Conservation (phyloP, 163 green algal genomes). For the Scenedesmus sp. region DNA sequence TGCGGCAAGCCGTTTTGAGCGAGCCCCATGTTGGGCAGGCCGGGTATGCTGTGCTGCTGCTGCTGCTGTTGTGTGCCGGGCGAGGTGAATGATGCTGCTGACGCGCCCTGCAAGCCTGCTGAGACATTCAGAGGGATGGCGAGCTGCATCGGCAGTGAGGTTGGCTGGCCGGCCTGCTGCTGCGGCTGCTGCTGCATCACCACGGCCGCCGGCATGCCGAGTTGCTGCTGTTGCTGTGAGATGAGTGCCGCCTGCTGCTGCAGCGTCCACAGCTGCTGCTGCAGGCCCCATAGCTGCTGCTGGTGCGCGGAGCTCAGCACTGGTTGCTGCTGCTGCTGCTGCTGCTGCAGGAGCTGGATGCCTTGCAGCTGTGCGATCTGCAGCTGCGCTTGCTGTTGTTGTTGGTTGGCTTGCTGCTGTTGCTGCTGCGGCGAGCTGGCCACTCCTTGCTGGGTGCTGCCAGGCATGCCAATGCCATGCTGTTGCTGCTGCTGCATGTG, state of each 20-base stretch:
- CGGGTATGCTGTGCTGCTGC: neutral
- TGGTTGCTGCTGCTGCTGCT: conserved; percentile 1
- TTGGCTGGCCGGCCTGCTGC: neutral
- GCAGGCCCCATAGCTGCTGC: conserved; percentile 2
- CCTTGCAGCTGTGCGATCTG: neutral
- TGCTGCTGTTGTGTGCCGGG: neutral
- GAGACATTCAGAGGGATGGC: neutral
- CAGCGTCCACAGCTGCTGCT: conserved; percentile 32
- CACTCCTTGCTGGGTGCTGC: neutral
- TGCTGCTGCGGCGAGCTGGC: neutral
- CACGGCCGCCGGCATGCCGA: neutral
- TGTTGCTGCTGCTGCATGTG: conserved; percentile 16
- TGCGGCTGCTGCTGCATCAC: conserved; percentile 8
- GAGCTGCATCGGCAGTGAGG: neutral
- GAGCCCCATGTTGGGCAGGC: neutral
- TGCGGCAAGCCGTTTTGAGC: neutral
- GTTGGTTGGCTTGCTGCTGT: neutral
- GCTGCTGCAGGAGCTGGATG: neutral
- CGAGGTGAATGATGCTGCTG: neutral
- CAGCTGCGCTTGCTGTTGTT: neutral
- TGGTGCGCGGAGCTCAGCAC: neutral
- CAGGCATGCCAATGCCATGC: neutral
- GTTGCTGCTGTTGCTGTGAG: neutral
- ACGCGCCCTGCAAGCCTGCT: neutral
- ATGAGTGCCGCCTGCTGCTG: conserved; percentile 20